Evolutionary conservation across 805 yeast species (phyloP).

Genomic region (Yarrowia sp.): DNA sequence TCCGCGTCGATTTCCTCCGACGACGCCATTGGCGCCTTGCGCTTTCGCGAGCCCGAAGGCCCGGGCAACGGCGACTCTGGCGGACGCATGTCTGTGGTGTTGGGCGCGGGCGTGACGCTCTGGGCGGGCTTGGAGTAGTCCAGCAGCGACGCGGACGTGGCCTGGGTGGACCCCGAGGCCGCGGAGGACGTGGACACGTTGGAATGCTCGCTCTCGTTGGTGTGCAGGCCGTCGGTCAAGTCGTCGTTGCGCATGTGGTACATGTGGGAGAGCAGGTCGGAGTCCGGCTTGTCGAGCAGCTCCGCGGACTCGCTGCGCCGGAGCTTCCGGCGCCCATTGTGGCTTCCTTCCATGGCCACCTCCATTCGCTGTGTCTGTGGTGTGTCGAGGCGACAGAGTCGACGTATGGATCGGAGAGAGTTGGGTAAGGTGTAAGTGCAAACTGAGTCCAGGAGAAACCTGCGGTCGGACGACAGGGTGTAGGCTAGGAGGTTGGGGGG

Average conservation of each 20-base stretch:
- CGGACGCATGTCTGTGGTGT: constrained; percentile 13
- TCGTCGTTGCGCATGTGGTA: constrained; percentile 15
- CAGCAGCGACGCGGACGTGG: constrained; percentile 5
- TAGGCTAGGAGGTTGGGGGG: too few species aligned
- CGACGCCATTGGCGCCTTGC: constrained; percentile 18
- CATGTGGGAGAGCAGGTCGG: constrained; percentile 7
- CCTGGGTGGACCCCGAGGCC: background rate
- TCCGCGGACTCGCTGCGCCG: constrained; percentile 18
- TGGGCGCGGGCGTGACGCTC: background rate
- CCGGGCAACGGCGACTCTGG: constrained; percentile 4
- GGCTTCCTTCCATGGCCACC: constrained; percentile 24
- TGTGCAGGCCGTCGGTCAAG: constrained; percentile 6
- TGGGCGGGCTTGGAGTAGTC: background rate
- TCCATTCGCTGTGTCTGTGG: background rate
- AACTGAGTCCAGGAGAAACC: constrained; percentile 2
- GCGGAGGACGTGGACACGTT: constrained; percentile 8
- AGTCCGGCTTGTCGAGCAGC: constrained; percentile 12
- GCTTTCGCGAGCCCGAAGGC: constrained; percentile 11
- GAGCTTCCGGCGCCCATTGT: constrained; percentile 6
- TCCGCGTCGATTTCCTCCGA: constrained; percentile 30
- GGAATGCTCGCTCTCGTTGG: constrained; percentile 7
- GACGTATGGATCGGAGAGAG: background rate
- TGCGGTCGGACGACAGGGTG: background rate
- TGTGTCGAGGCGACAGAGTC: background rate
- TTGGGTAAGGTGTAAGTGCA: background rate